Base-by-base conservation (phyloP, 2,329 filamentous ascomycete genomes). In the Penicillium oxalicum region DNA sequence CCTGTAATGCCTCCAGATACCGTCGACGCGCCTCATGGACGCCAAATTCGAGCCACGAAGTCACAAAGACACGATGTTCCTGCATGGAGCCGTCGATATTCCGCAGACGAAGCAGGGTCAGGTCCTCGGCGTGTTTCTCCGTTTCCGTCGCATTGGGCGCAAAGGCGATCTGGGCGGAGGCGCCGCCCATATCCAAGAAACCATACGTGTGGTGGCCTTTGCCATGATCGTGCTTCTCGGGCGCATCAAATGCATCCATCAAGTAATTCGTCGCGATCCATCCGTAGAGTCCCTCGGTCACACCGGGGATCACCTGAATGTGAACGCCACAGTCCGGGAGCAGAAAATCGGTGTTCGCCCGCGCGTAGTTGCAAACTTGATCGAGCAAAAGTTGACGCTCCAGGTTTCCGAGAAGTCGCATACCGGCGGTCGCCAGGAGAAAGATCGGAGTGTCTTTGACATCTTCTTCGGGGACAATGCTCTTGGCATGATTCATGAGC, bases 211-310 rank as follows among this genome's bases (percentile, higher is more conserved):
- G 87, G 66, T 97, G 93, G 26, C 80, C 82, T 56, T 95, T 90
- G 45, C 89, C 90, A 66, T 95, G 89, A 45, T 81, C 74, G 61
- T 95, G 88, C 11, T 82, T 72, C 44, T 84, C 74, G 0, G 88
- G 84, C 13, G 79, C 75, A 66, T 97, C 87, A 61, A 98, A 97
- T 4, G 90, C 89, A 27, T 90, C 91, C 1, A 98, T 77, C 28
- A 98, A 73, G 63, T 98, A 98, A 65, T 98, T 98, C 45, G 91
- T 88, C 6, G 94, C 91, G 59, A 98, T 87, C 93, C 93, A 98
- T 35, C 93, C 93, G 61, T 97, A 98, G 28, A 98, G 70, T 2
- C 91, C 93, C 69, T 98, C 93, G 0, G 93, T 97, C 68, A 95
- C 91, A 38, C 93, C 93, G 0, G 90, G 83, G 53, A 98, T 98